Conservation (phyloP, 495 filamentous ascomycete species). For the Geoglossum glabrum region DNA sequence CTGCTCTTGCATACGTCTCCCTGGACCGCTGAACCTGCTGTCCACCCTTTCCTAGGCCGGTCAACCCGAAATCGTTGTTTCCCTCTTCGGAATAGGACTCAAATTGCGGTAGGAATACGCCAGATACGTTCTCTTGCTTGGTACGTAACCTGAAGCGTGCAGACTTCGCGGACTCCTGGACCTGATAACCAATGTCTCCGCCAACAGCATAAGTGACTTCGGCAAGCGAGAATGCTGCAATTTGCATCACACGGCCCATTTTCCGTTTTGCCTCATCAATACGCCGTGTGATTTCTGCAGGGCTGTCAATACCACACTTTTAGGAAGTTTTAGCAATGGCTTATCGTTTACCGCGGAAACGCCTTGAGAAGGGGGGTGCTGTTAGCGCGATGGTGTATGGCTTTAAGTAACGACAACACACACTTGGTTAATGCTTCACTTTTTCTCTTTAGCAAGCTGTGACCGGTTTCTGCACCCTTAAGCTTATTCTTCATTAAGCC, state of each 20-base stretch:
- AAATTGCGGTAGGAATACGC: constrained; percentile 81
- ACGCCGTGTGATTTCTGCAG: constrained; percentile 71
- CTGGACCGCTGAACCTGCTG: constrained; percentile 90
- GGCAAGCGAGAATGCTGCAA: constrained; percentile 90
- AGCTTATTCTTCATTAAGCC: constrained; percentile 96
- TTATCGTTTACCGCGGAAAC: not conserved
- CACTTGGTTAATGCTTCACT: constrained; percentile 85
- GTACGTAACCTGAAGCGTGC: constrained; percentile 83
- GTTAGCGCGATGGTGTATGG: constrained; percentile 22
- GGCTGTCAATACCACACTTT: not conserved
- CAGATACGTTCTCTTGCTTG: constrained; percentile 96
- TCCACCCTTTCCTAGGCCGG: constrained; percentile 87
- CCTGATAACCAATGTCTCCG: constrained; percentile 87
- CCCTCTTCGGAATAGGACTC: constrained; percentile 71
- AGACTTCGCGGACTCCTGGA: constrained; percentile 84
- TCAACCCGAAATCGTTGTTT: constrained; percentile 92
- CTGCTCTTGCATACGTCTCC: constrained; percentile 92
- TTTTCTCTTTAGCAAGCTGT: constrained; percentile 76
- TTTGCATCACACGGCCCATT: constrained; percentile 99
- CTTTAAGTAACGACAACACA: constrained; percentile 4
- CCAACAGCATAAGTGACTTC: constrained; percentile 97
- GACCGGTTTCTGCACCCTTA: constrained; percentile 84
- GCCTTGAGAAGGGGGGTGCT: constrained; percentile 60
- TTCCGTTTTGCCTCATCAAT: constrained; percentile 99
- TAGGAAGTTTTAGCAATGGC: not conserved